phyloP scores from a whole-genome alignment of 1,284 basidiomycete genomes.

The Pascua guehoae region DNA sequence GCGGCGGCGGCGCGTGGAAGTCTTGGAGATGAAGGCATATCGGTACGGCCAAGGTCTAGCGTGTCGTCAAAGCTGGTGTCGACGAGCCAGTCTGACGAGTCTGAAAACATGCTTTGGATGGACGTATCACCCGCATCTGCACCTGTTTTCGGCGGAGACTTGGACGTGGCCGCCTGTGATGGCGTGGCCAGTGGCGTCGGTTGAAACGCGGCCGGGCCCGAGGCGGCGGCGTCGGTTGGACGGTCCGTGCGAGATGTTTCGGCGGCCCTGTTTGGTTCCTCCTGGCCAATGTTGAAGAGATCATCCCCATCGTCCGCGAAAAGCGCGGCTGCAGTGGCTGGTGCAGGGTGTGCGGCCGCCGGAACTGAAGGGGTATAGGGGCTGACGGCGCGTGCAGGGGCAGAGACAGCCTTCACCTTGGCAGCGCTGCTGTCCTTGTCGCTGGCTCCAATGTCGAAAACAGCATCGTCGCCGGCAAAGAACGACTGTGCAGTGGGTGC shows the following conservation, averaged over 20 bases:
- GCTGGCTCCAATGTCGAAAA: no score
- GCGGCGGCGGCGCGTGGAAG: no score
- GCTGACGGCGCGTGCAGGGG: no score
- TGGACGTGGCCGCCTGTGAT: conserved; percentile 1
- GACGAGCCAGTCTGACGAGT: conserved; percentile 34
- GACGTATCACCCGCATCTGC: conserved; percentile 21
- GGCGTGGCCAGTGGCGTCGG: conserved; percentile 6
- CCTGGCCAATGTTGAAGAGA: conserved; percentile 6
- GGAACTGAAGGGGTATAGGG: no score
- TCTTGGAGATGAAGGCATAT: background rate
- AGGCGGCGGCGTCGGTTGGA: background rate
- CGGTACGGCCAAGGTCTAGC: conserved; percentile 15
- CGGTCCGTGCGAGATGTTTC: background rate
- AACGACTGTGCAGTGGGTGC: no score
- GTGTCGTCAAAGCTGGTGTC: conserved; percentile 37
- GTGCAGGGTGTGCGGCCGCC: background rate
- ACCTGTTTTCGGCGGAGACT: background rate
- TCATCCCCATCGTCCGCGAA: conserved; percentile 9
- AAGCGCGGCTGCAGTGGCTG: background rate
- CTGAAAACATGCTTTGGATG: conserved; percentile 28
- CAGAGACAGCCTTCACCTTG: no score
- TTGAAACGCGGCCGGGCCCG: no score
- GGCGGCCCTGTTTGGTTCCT: background rate
- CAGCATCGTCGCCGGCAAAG: no score
- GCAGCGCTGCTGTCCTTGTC: no score